These are phyloP conservation scores for Crithidia bombi DNA, from an alignment of 208 protist genomes.

Conservation along the genomic window DNA sequence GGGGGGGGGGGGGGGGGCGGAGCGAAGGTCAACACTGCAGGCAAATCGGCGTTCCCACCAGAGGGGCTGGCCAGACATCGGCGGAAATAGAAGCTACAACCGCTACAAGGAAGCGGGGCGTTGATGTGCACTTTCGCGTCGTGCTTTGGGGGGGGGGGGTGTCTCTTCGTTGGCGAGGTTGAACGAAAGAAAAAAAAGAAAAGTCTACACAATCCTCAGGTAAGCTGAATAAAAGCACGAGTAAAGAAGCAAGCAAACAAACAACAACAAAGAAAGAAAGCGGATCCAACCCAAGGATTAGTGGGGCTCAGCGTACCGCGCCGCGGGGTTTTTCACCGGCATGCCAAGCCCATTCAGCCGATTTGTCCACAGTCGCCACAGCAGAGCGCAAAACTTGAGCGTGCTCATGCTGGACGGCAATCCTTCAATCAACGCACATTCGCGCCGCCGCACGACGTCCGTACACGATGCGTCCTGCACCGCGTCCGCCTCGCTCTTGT, in stretches of 20 bases:
- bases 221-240: neutral
- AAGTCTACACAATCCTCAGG: no score
- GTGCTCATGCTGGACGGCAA: constrained; percentile 33
- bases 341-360: constrained; percentile 29
- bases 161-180: no score
- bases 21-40: no score
- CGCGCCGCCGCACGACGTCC: constrained; percentile 35
- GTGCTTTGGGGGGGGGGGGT: no score
- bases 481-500: neutral
- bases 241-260: neutral
- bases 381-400: constrained; percentile 38
- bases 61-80: no score
- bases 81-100: no score
- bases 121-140: no score
- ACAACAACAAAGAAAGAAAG: neutral
- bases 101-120: no score
- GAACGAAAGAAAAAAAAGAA: no score
- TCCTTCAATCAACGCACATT: constrained; percentile 28
- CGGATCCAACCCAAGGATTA: no score
- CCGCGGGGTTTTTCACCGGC: constrained; percentile 35
- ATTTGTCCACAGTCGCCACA: constrained; percentile 35
- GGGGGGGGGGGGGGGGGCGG: no score
- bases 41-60: no score
- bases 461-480: constrained; percentile 12
- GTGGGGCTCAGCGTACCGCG: constrained; percentile 39